A percentile compares a stretch with the other conserved stretches of the same genome.
Evolutionary conservation across 2,329 filamentous ascomycete genomes (phyloP).

Genomic region (Periglandula ipomoeae): DNA sequence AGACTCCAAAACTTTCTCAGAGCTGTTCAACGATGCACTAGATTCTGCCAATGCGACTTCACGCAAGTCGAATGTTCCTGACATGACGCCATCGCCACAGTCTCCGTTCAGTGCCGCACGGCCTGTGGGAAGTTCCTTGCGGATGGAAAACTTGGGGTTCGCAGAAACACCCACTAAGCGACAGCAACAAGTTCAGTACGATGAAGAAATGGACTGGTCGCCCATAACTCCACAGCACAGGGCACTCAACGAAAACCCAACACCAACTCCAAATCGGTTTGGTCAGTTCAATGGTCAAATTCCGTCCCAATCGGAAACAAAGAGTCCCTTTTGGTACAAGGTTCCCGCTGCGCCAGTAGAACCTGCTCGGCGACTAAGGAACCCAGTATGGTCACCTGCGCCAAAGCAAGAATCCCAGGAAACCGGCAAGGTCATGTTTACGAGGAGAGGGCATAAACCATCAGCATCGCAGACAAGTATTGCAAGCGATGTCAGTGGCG

Average conservation of each 20-base stretch:
- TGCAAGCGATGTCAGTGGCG: constrained; percentile 9
- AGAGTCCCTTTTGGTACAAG: constrained; percentile 57
- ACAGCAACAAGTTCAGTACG: constrained; percentile 24
- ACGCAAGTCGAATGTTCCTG: constrained; percentile 9
- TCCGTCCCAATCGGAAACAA: constrained; percentile 30
- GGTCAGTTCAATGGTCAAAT: constrained; percentile 34
- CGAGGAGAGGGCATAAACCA: constrained; percentile 13
- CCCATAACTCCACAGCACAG: constrained; percentile 49
- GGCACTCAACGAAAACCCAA: constrained; percentile 40
- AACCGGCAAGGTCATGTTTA: constrained; percentile 42
- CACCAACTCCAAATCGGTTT: constrained; percentile 27
- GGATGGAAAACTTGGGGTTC: constrained; percentile 9
- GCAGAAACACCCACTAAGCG: constrained; percentile 10
- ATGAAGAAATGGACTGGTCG: constrained; percentile 67
- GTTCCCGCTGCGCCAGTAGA: constrained; percentile 60
- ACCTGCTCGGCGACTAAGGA: constrained; percentile 53
- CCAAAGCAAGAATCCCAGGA: constrained; percentile 36
- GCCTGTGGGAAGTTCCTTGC: constrained; percentile 6
- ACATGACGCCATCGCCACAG: constrained; percentile 12
- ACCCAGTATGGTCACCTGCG: constrained; percentile 48
- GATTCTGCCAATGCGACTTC: constrained; percentile 16
- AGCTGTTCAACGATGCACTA: constrained; percentile 25
- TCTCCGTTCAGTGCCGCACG: neutral
- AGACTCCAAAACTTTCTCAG: constrained; percentile 34
- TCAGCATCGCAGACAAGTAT: constrained; percentile 7